These are phyloP conservation scores for Termitomyces sp. DNA, from an alignment of 768 basidiomycete genomes.

Conservation along the genomic window DNA sequence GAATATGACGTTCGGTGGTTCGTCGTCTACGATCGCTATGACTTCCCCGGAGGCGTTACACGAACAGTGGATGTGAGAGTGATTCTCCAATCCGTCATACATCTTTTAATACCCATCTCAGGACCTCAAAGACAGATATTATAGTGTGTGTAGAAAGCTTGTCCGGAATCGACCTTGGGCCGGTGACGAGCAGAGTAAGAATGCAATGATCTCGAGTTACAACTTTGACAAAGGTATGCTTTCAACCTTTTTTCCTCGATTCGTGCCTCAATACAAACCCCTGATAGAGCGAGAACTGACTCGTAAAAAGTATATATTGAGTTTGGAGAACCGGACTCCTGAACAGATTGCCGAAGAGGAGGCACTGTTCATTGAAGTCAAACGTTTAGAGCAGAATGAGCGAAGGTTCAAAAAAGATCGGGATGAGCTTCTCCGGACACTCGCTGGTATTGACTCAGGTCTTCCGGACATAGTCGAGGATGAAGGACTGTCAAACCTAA, in stretches of 20 bases:
- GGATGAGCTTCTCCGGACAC: conserved; percentile 77
- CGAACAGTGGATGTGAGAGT: conserved; percentile 68
- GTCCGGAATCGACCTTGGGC: conserved; percentile 79
- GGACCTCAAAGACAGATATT: conserved; percentile 95
- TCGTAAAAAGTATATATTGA: conserved; percentile 82
- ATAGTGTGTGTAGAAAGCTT: conserved; percentile 83
- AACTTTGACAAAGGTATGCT: conserved; percentile 81
- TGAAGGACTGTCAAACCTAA: conserved; percentile 45
- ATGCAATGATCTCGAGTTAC: conserved; percentile 62
- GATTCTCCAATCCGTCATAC: background rate
- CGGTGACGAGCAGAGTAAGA: conserved; percentile 73
- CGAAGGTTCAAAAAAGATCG: conserved; percentile 82
- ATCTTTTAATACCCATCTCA: conserved; percentile 22
- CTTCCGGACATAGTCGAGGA: conserved; percentile 70
- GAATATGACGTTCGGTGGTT: conserved; percentile 89
- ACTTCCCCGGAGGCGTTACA: conserved; percentile 47
- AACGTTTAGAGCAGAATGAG: conserved; percentile 92
- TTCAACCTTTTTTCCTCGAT: background rate
- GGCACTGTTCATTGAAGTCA: conserved; percentile 87
- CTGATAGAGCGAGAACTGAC: conserved; percentile 73
- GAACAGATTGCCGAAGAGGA: conserved; percentile 95
- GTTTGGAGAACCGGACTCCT: conserved; percentile 83
- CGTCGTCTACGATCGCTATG: conserved; percentile 86
- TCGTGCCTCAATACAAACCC: background rate
- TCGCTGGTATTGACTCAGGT: conserved; percentile 86